Evolutionary conservation across 1,139 yeast genomes (phyloP), one percentile per base, ranked within the genome.

Genomic region (Candida sp.): DNA sequence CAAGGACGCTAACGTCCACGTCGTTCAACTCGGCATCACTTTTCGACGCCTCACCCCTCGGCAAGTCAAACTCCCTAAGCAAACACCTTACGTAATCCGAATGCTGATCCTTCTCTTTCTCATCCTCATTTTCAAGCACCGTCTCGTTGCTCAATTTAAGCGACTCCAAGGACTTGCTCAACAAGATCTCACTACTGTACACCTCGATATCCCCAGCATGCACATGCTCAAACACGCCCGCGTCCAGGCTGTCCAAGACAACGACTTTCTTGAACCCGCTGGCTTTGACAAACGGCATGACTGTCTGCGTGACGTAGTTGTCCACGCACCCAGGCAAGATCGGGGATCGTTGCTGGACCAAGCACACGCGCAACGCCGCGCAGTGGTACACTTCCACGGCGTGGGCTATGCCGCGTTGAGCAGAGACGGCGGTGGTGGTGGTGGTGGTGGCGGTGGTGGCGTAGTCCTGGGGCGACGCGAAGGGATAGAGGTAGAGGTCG

Each of bases 271-370:
- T 55, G 52, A 88, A 82, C 2, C 66, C 59, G 25, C 63, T 63
- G 12, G 68, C 63, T 9, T 60, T 53, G 7, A 86, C 66, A 45
- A 85, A 78, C 2, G 88, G 86, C 5, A 72, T 49, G 3, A 90
- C 62, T 8, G 86, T 74, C n/a, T 83, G 78, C 3, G 67, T 57
- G 6, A 88, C 77, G 61, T 86, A 90, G 28, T 70, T 68, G 34
- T 70, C 67, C 28, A 80, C 73, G 55, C 76, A 83, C 1, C 88
- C 86, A 0, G 96, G 88, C 12, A 93, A 73, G 2, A 92, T 78
- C 0, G 99, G 98, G 0, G 97, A 82, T 47, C 98, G 72, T 61
- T 91, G 91, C 62, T 92, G 98, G 4, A 94, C 63, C 12, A 90
- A 61, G 2, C 90, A 78, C 8, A 88, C 39, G 2, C 79, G 73